These are phyloP conservation scores for Alternaria atra DNA, from an alignment of 2,329 filamentous ascomycete genomes.

Conservation along the genomic window DNA sequence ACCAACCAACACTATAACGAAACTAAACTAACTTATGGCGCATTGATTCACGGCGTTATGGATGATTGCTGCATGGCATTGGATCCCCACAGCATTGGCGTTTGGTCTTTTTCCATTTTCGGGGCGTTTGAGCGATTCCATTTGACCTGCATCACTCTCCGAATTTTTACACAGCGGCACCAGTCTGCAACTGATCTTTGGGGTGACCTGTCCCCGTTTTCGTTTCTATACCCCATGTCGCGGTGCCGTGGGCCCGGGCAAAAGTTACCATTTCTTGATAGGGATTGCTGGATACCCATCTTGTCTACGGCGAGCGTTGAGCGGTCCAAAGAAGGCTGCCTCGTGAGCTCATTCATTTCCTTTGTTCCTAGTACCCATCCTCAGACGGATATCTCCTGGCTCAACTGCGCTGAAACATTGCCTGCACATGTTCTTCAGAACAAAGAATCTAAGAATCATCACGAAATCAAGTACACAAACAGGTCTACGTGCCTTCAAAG, in stretches of 20 bases:
- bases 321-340: constrained; percentile 38
- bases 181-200: constrained; percentile 28
- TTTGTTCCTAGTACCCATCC: constrained; percentile 47
- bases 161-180: constrained; percentile 34
- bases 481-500: constrained; percentile 43
- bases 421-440: constrained; percentile 37
- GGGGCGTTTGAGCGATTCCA: constrained; percentile 50
- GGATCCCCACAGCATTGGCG: constrained; percentile 46
- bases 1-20: constrained; percentile 44
- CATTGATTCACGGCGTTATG: constrained; percentile 50
- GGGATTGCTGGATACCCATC: constrained; percentile 41
- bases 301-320: constrained; percentile 35
- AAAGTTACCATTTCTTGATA: constrained; percentile 36
- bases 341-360: constrained; percentile 44
- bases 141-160: constrained; percentile 39
- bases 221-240: constrained; percentile 44
- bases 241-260: constrained; percentile 29
- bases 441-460: constrained; percentile 43
- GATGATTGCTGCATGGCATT: constrained; percentile 45
- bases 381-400: constrained; percentile 42
- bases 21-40: constrained; percentile 44
- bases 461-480: constrained; percentile 43
- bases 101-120: constrained; percentile 41
- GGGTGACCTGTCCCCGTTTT: constrained; percentile 37
- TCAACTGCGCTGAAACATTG: constrained; percentile 42